Evolutionary conservation across 305 asterid genomes (phyloP).

Genomic region (Coffea humblotiana): DNA sequence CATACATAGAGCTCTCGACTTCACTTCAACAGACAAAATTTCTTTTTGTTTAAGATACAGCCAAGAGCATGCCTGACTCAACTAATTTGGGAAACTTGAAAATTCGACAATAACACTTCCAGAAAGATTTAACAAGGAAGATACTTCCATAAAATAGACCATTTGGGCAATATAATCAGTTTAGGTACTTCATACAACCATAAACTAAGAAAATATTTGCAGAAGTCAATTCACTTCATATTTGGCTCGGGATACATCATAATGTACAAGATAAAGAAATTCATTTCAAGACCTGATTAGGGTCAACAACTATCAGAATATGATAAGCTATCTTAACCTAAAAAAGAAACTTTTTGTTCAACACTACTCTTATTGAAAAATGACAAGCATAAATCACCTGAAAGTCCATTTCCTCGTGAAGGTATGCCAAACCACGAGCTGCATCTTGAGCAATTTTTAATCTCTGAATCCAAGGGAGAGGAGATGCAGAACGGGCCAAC

Average conservation of each 20-base stretch:
- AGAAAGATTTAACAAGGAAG: not conserved
- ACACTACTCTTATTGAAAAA: not conserved
- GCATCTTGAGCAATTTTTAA: conserved; percentile 83
- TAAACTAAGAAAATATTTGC: not conserved
- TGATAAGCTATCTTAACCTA: not conserved
- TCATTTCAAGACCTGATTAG: not conserved
- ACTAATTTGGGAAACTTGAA: no score
- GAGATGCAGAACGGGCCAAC: conserved; percentile 48
- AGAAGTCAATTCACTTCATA: not conserved
- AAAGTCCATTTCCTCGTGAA: conserved; percentile 96
- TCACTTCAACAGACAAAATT: no score
- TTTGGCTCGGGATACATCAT: not conserved
- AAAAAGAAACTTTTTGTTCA: not conserved
- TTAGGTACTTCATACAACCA: not conserved
- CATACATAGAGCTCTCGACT: no score
- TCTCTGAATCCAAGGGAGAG: conserved; percentile 73
- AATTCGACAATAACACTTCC: not conserved
- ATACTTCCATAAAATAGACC: not conserved
- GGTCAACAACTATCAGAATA: not conserved
- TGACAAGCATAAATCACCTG: conserved; percentile 48
- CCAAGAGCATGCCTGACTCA: not conserved
- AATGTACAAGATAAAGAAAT: no score
- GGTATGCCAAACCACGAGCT: conserved; percentile 87
- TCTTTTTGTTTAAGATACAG: no score
- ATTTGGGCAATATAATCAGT: not conserved